Conservation (phyloP, 768 basidiomycete species). For the Tricholoma sp. region DNA sequence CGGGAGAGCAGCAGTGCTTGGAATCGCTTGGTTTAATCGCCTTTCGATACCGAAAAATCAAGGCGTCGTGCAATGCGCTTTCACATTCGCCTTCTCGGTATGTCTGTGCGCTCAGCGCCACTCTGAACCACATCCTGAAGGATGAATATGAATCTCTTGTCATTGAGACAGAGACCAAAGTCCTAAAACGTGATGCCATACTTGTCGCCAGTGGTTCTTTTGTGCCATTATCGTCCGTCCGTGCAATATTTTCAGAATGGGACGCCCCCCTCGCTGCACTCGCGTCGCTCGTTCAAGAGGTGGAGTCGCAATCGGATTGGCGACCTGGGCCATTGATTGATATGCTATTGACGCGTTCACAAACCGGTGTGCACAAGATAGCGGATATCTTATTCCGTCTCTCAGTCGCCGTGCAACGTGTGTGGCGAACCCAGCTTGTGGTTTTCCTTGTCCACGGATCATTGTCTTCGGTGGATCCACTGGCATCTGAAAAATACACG, state of each 20-base stretch:
- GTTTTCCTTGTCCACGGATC: constrained; percentile 80
- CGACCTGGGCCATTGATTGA: constrained; percentile 79
- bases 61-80: constrained; percentile 44
- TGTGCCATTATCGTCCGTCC: constrained; percentile 80
- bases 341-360: constrained; percentile 63
- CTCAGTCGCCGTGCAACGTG: constrained; percentile 70
- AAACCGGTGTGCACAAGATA: constrained; percentile 76
- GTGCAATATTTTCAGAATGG: constrained; percentile 85
- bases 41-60: constrained; percentile 69
- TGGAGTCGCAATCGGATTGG: constrained; percentile 56
- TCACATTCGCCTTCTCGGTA: constrained; percentile 66
- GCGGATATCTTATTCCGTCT: constrained; percentile 66
- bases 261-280: constrained; percentile 80
- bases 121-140: constrained; percentile 67
- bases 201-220: constrained; percentile 79
- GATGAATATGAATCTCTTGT: constrained; percentile 79
- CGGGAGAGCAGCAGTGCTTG: constrained; percentile 84
- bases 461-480: constrained; percentile 58
- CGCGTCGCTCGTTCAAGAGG: constrained; percentile 53
- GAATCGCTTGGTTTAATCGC: constrained; percentile 75
- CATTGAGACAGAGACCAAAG: constrained; percentile 74
- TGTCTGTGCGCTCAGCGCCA: constrained; percentile 71
- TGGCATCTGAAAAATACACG: constrained; percentile 54
- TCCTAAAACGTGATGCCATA: constrained; percentile 67
- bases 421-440: constrained; percentile 82